Evolutionary conservation across 805 yeast genomes (phyloP), one percentile per base, ranked within the genome.

Genomic region (Schizosaccharomyces octosporus): DNA sequence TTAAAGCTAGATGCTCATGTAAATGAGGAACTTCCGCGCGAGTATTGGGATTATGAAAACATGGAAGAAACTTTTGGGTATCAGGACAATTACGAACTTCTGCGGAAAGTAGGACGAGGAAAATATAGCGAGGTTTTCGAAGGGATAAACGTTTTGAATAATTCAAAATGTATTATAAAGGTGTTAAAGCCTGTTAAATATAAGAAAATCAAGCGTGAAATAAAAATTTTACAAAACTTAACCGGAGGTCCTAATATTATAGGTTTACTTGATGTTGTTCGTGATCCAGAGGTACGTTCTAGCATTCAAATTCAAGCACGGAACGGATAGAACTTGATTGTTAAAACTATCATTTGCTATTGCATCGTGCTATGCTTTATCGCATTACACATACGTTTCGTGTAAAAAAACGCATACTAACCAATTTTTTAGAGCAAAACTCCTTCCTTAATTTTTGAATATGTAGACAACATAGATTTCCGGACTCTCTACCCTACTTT

Each of bases 91-190:
- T 84, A 84, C 69, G 97, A 89, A 70, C 84, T 89, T 64, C 79
- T 85, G 61, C 77, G 78, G 64, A 87, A 88, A 72, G 83, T 89
- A 21, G 97, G 97, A 15, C 79, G 95, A 62, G 97, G 97, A 31
- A 89, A 87, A 74, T 89, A 88, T 72, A 84, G 94, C n/a, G 97
- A 89, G 71, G 97, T 89, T 39, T 89, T 89, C 70, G 84, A 82
- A 69, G 96, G 95, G 36, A 77, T 83, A 55, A 83, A 85, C 69
- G 74, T 85, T 60, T 75, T 79, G 62, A 79, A 79, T 64, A 81
- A 80, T 61, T 78, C 75, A 62, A 76, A 77, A 55, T 84, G 93
- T 67, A 90, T 89, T 55, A 85, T 89, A 66, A 89, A 89, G 70
- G 94, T 87, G 66, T 76, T 89, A 67, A 89, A 89, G 71, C 97